Evolutionary conservation across 1,284 basidiomycete species (phyloP), one percentile per base, ranked within the genome.

Genomic region (Grifola frondosa): DNA sequence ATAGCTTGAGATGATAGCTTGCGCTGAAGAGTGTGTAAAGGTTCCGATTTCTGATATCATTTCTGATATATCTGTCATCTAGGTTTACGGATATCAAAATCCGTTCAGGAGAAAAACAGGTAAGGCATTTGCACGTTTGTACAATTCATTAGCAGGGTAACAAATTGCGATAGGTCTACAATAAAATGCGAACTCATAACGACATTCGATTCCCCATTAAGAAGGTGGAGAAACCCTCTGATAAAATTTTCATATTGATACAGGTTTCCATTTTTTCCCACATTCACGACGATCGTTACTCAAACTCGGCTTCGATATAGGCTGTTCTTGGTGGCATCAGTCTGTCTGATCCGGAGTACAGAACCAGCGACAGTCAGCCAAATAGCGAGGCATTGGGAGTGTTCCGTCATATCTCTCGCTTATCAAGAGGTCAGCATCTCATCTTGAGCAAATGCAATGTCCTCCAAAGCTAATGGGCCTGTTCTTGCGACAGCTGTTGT

Each of bases 271-370:
- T 17, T 32, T 19, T 26, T 28, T 32, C 17, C 5, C 36, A 34
- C 49, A 33, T 35, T 33, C 37, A 11, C 23, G 15, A 9, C 19
- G n/a, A n/a, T 12, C 12, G 16, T 23, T 15, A 35, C 26, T 22
- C 31, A 29, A 30, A 25, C 42, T 16, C 37, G 30, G 33, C 32
- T n/a, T 19, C 12, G 11, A 13, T 29, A 24, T 45, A 87, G 85
- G 87, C 87, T n/a, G 72, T 88, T 26, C 69, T 91, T 4, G 84
- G 79, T 15, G 84, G 84, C 1, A 78, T 91, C 40, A 78, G 81
- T 10, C 66, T 90, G 34, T 83, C 76, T 48, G 63, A 72, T 7
- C 63, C 78, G 1, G 85, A 89, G 48, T 89, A 80, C 59, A 88
- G 77, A 62, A 75, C 65, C 25, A 61, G 70, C 1, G 88, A 91